Evolutionary conservation across 2,329 filamentous ascomycete genomes (phyloP), one percentile per base, ranked within the genome.

Genomic region (Drechslera avenae): DNA sequence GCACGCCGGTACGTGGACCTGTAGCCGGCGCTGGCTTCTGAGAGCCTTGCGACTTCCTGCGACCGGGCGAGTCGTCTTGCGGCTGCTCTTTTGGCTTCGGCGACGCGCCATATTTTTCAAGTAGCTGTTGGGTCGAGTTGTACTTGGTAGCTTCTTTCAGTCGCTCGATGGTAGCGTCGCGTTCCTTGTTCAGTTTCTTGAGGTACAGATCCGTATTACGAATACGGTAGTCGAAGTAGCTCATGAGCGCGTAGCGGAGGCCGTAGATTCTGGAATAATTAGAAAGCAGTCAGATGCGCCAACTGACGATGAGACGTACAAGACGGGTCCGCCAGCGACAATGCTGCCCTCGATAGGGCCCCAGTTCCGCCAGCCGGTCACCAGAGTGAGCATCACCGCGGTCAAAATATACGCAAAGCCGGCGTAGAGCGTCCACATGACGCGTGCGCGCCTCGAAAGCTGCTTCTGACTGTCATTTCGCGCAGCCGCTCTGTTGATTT

Each of bases 91-190:
- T 71, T 41, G 57, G 64, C 54, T 65, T 75, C 55, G 74, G 58
- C 39, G 86, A 84, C 16, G 80, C 78, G 8, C 91, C 92, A 72
- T 99, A 99, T 67, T 97, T 99, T 67, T 97, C 90, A 9, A 99
- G 83, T 52, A 99, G 76, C 70, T 97, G 86, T 67, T 95, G 85
- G 1, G 94, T 99, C 26, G 92, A 94, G 74, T 97, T 90, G 77
- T 97, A 99, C 73, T 90, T 96, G 28, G 94, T 99, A 19, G 92
- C 92, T 51, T 88, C 86, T 76, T 99, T 99, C 57, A 99, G 84
- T 75, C 92, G 92, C 71, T 96, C 88, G 59, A 99, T 97, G 2
- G 92, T 96, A 63, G 86, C 86, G 52, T 89, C 85, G 46, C 93
- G 86, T 73, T 97, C 89, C 46, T 85, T 84, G 65, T 92, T 86